phyloP scores from a whole-genome alignment of 2,329 filamentous ascomycete genomes.

The Arthroderma uncinatum region DNA sequence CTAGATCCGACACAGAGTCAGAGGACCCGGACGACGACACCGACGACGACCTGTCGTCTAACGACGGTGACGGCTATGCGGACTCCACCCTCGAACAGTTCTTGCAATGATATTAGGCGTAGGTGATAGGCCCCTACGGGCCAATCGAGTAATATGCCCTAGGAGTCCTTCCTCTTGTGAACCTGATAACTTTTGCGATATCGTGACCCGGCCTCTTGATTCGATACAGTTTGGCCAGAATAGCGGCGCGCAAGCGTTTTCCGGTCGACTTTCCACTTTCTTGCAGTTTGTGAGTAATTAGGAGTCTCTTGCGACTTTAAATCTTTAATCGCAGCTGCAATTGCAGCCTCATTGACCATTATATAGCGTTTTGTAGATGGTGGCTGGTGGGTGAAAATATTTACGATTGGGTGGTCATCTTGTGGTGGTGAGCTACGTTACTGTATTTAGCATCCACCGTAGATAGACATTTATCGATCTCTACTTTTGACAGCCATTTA shows the following conservation, averaged over 20 bases:
- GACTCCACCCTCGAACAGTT: no score
- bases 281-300: constrained; percentile 4
- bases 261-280: background rate
- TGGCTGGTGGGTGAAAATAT: no score
- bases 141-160: background rate
- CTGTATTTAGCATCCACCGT: no score
- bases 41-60: no score
- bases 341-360: constrained; percentile 8
- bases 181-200: background rate
- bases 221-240: background rate
- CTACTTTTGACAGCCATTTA: no score
- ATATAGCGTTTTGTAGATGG: no score
- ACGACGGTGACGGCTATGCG: no score
- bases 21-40: no score
- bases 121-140: background rate
- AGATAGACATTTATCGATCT: no score
- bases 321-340: constrained; percentile 6
- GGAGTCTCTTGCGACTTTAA: constrained; percentile 5
- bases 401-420: no score
- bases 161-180: background rate
- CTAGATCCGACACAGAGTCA: no score
- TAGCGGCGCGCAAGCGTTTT: background rate
- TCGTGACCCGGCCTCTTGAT: background rate
- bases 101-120: background rate
- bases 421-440: no score